phyloP scores from a whole-genome alignment of 805 yeast genomes.

The Yamadazyma kitorensis region DNA sequence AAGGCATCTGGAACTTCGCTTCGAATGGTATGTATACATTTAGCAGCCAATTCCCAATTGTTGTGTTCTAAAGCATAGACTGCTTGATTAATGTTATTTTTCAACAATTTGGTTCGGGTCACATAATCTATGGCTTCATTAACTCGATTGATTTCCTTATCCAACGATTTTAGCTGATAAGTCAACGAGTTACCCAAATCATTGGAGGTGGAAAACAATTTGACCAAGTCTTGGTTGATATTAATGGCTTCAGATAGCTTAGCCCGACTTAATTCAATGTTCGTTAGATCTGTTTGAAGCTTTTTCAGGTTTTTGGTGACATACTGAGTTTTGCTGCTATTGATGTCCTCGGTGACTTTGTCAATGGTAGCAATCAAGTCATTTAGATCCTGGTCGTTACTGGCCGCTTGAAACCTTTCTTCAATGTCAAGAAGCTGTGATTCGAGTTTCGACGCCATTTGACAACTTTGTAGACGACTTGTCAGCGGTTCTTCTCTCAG shows the following conservation, averaged over 20 bases:
- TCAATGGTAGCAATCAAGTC: constrained; percentile 28
- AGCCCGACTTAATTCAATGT: constrained; percentile 58
- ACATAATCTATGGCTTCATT: constrained; percentile 62
- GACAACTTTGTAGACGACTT: neutral
- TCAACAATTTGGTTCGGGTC: constrained; percentile 60
- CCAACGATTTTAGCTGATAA: constrained; percentile 64
- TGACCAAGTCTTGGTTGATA: constrained; percentile 53
- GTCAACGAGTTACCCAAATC: constrained; percentile 66
- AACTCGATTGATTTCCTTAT: constrained; percentile 66
- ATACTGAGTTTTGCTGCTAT: constrained; percentile 24
- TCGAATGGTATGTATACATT: constrained; percentile 46
- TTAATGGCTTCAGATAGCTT: constrained; percentile 60
- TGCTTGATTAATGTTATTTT: constrained; percentile 62
- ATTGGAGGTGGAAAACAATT: constrained; percentile 58
- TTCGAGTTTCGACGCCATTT: neutral
- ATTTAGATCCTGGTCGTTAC: constrained; percentile 27
- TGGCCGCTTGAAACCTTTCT: constrained; percentile 13
- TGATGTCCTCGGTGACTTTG: constrained; percentile 19
- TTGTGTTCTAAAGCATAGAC: constrained; percentile 63
- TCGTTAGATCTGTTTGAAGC: constrained; percentile 38
- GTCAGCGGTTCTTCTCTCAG: too few relatives aligned
- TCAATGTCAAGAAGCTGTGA: neutral
- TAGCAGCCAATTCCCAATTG: constrained; percentile 79
- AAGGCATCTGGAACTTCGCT: constrained; percentile 51
- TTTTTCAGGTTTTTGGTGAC: constrained; percentile 23